Percentiles rank a stretch among this genome's conserved stretches.
phyloP scores from a whole-genome alignment of 805 yeast genomes.

The Saturnispora hagleri region DNA sequence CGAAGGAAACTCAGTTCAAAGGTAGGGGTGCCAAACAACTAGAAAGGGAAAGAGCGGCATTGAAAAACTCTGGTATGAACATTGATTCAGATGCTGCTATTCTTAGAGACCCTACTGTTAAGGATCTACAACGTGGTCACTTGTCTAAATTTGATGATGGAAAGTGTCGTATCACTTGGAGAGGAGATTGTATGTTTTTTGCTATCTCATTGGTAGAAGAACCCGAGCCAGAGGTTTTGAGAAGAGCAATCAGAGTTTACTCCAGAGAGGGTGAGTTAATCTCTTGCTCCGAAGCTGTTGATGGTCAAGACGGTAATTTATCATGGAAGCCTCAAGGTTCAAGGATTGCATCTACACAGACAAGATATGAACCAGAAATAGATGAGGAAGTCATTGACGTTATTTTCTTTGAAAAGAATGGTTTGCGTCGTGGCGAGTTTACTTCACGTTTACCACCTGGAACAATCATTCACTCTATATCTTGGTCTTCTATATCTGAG shows the following conservation, averaged over 20 bases:
- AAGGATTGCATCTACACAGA: constrained; percentile 71
- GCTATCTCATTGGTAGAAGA: constrained; percentile 57
- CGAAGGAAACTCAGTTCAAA: constrained; percentile 89
- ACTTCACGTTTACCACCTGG: constrained; percentile 50
- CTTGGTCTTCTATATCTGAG: constrained; percentile 81
- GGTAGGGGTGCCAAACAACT: constrained; percentile 84
- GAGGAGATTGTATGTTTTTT: constrained; percentile 88
- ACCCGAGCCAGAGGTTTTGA: constrained; percentile 28
- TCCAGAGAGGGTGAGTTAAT: constrained; percentile 69
- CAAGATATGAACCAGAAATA: constrained; percentile 41
- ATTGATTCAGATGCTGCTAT: constrained; percentile 45
- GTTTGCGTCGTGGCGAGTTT: constrained; percentile 84
- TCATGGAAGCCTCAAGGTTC: constrained; percentile 93
- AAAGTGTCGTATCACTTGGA: constrained; percentile 63
- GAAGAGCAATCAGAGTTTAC: constrained; percentile 80
- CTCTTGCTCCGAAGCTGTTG: constrained; percentile 84
- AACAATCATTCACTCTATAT: constrained; percentile 40
- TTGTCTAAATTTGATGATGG: constrained; percentile 46
- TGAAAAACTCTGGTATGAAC: constrained; percentile 60
- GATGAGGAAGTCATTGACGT: constrained; percentile 41
- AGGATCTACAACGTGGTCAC: constrained; percentile 60
- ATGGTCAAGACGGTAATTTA: constrained; percentile 62
- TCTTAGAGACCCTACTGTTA: constrained; percentile 83
- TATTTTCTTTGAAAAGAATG: constrained; percentile 87
- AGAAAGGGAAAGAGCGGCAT: constrained; percentile 51